Conservation (phyloP, 2,329 filamentous ascomycete species). For the Scleromitrula shiraiana region DNA sequence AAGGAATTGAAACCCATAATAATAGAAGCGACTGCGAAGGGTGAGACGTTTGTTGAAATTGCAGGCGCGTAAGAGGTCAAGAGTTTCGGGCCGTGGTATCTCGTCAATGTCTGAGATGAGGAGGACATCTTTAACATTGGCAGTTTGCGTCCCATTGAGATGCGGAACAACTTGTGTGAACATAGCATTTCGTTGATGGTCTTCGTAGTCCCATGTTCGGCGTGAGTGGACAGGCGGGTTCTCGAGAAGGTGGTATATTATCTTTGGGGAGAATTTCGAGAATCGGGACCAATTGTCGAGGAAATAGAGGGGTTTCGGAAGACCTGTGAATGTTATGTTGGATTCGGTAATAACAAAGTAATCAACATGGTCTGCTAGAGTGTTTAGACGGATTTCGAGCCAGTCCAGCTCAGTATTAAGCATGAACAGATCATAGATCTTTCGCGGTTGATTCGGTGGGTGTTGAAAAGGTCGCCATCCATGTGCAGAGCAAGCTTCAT, state of each 20-base stretch:
- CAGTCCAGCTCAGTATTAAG: constrained; percentile 57
- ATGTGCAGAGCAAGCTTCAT: constrained; percentile 5
- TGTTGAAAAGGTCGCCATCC: constrained; percentile 7
- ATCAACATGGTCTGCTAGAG: constrained; percentile 50
- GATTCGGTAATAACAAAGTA: constrained; percentile 59
- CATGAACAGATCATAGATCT: constrained; percentile 55
- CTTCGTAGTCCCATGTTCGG: constrained; percentile 42
- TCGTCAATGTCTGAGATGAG: constrained; percentile 40
- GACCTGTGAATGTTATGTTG: constrained; percentile 50
- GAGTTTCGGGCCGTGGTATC: constrained; percentile 32
- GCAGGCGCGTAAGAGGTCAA: constrained; percentile 31
- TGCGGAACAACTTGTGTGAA: constrained; percentile 42
- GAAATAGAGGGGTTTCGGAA: constrained; percentile 45
- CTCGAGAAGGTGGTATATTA: constrained; percentile 49
- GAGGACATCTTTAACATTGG: constrained; percentile 33
- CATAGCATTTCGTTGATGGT: constrained; percentile 47
- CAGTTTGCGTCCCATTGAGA: constrained; percentile 28
- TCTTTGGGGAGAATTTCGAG: constrained; percentile 45
- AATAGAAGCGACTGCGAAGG: constrained; percentile 30
- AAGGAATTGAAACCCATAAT: constrained; percentile 34
- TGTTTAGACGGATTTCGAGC: constrained; percentile 55
- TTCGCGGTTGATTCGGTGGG: constrained; percentile 29
- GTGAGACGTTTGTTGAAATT: constrained; percentile 30
- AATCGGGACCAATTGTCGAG: constrained; percentile 44
- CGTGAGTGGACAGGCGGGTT: constrained; percentile 34